phyloP scores from a whole-genome alignment of 495 filamentous ascomycete genomes.

The Neurospora sp. region DNA sequence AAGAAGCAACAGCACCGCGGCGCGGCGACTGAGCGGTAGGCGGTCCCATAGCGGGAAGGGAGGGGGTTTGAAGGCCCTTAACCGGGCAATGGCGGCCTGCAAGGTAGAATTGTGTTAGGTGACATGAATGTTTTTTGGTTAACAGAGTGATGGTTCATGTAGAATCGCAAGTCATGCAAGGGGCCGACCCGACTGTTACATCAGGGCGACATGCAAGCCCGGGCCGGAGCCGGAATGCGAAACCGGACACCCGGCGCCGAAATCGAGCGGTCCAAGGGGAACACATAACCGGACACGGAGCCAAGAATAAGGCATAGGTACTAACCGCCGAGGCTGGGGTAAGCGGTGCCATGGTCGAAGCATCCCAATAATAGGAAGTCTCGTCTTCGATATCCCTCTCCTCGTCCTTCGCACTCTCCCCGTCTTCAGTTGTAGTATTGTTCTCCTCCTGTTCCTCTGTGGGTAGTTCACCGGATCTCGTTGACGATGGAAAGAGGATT shows the following conservation, averaged over 20 bases:
- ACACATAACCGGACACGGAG: background rate
- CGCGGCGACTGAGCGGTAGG: constrained; percentile 60
- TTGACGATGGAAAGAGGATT: background rate
- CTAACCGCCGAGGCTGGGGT: constrained; percentile 46
- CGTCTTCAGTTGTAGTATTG: background rate
- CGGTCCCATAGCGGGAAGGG: constrained; percentile 44
- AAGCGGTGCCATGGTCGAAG: constrained; percentile 45
- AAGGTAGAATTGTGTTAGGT: background rate
- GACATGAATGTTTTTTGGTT: no score
- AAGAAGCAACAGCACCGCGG: constrained; percentile 75
- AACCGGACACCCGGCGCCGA: background rate
- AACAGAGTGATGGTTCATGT: background rate
- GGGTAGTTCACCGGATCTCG: background rate
- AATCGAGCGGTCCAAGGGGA: background rate
- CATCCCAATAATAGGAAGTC: constrained; percentile 38
- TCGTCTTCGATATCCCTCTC: constrained; percentile 12
- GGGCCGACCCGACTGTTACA: background rate
- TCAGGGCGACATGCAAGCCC: background rate
- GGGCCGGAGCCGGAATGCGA: background rate
- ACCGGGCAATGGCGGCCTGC: constrained; percentile 65
- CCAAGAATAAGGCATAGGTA: constrained; percentile 14
- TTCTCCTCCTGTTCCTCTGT: background rate
- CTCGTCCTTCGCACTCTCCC: background rate
- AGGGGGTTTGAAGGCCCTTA: constrained; percentile 58
- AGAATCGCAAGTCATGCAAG: background rate